Evolutionary conservation across 805 yeast genomes (phyloP), one percentile per base, ranked within the genome.

Genomic region (Starmerella floris): DNA sequence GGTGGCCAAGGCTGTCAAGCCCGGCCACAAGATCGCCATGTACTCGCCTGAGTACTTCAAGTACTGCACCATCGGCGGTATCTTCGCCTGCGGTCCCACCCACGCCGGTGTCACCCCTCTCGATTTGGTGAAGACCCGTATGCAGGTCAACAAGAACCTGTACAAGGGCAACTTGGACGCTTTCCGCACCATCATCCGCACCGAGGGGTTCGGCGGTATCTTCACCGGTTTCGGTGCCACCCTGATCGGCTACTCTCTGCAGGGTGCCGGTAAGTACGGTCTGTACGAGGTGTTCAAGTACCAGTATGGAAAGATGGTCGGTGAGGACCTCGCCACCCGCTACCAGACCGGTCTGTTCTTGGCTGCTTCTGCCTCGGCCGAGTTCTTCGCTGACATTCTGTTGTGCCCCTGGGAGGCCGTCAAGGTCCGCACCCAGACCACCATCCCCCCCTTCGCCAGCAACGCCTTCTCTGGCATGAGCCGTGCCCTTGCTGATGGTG

Each of bases 241-340:
- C 3, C 74, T 80, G 48, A 69, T 87, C 47, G 97, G 97, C 21
- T 88, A 91, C 65, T 80, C 95, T 6, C 67, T 87, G 56, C 98
- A 88, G 66, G 97, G 98, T 56, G 94, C 95, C 39, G 95, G 95
- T 56, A 88, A 88, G 64, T 88, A 88, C 64, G 98, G 98, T 25
- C 77, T 85, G 61, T 88, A 91, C 65, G 97, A 88, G 64, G 72
- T 68, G 55, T 88, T 88, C 73, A 88, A 88, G 66, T 76, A 80
- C 64, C 68, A 73, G 45, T 88, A 85, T 62, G 64, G 78, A 42
- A 74, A 75, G 56, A 43, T 73, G 25, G 70, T 79, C 39, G 91
- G 95, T 31, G 73, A 72, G 33, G 76, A 68, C 41, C 44, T 53
- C 37, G 80, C 84, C 23, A 60, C 64, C 37, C 72, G 74, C 43